Conservation (phyloP, 805 yeast species). For the Zygoascus flipseniorum region DNA sequence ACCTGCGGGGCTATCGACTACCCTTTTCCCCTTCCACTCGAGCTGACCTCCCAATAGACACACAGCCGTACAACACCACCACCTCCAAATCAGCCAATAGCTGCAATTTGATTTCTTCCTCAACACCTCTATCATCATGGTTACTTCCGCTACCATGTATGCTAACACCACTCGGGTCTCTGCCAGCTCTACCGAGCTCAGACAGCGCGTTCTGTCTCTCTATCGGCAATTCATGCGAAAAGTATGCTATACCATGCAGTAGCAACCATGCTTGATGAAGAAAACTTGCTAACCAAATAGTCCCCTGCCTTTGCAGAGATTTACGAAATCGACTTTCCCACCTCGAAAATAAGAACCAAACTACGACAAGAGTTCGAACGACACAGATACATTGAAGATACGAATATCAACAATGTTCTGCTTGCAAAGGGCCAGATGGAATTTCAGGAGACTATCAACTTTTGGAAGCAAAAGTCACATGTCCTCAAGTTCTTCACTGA, state of each 20-base stretch:
- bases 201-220: slow-evolving; percentile 53
- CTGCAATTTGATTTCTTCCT: not conserved
- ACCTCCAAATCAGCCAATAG: not conserved
- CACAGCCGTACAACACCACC: not conserved
- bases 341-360: slow-evolving; percentile 70
- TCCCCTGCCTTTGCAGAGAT: slow-evolving; percentile 35
- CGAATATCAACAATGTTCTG: slow-evolving; percentile 57
- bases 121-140: not conserved
- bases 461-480: slow-evolving; percentile 86
- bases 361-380: slow-evolving; percentile 87
- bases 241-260: slow-evolving; percentile 10
- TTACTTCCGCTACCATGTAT: slow-evolving; percentile 55
- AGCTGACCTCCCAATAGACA: not conserved
- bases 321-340: slow-evolving; percentile 47
- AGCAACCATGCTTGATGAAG: no score
- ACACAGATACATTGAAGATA: slow-evolving; percentile 62
- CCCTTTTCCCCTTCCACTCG: not conserved
- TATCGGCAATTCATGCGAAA: slow-evolving; percentile 64
- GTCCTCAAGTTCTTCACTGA: slow-evolving; percentile 74
- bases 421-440: slow-evolving; percentile 85
- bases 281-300: slow-evolving; percentile 8
- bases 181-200: slow-evolving; percentile 50
- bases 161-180: slow-evolving; percentile 73
- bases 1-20: not conserved
- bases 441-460: slow-evolving; percentile 76